These are phyloP conservation scores for Knufia petricola DNA, from an alignment of 2,329 filamentous ascomycete genomes.

Conservation along the genomic window DNA sequence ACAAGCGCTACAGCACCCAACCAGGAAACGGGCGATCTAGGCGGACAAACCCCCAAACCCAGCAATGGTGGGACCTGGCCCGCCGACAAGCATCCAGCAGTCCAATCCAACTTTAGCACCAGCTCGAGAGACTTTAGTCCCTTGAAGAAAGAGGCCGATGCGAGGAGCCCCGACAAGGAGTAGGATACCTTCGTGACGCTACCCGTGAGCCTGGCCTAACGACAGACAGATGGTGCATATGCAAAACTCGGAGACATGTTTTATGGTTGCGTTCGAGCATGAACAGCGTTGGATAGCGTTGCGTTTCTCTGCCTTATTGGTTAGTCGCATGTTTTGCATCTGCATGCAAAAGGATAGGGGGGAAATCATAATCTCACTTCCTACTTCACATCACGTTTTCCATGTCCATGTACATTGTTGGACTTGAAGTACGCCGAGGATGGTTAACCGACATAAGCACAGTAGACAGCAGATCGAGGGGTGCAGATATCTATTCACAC, in stretches of 20 bases:
- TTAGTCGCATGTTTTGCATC: too few relatives aligned
- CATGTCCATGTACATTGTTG: too few relatives aligned
- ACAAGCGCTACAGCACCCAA: constrained; percentile 15
- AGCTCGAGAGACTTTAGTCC: constrained; percentile 39
- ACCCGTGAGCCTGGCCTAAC: too few relatives aligned
- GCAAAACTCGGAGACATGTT: neutral
- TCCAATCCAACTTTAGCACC: constrained; percentile 44
- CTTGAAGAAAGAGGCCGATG: constrained; percentile 4
- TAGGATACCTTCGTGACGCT: neutral
- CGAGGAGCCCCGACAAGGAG: neutral
- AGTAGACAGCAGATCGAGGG: too few relatives aligned
- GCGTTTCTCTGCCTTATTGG: neutral
- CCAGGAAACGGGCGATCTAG: constrained; percentile 15
- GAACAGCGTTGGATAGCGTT: neutral
- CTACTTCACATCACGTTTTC: too few relatives aligned
- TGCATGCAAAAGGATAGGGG: too few relatives aligned
- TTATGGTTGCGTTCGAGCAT: neutral
- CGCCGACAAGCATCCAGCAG: constrained; percentile 32
- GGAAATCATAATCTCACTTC: too few relatives aligned
- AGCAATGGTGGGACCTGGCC: constrained; percentile 12
- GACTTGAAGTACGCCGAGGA: too few relatives aligned
- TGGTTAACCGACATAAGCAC: too few relatives aligned
- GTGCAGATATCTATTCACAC: too few relatives aligned
- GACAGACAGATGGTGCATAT: neutral
- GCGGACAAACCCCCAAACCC: constrained; percentile 12